These are phyloP conservation scores for Cinnamomum chago DNA, from an alignment of 164 flowering plant species.

Conservation along the genomic window DNA sequence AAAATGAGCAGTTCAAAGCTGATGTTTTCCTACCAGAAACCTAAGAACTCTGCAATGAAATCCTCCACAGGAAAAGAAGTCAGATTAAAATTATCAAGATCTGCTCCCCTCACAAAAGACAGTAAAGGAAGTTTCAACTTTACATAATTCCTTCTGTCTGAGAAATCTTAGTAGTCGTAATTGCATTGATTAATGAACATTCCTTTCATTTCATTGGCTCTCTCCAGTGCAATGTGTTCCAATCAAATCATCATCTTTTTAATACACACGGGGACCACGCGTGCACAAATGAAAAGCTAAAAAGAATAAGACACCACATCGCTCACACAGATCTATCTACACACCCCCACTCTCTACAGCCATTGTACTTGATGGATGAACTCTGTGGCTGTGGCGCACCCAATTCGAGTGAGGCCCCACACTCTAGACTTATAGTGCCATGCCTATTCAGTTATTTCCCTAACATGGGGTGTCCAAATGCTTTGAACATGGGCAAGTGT, in stretches of 20 bases:
- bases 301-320: too few species aligned
- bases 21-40: too few species aligned
- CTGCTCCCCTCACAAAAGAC: background rate
- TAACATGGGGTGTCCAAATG: background rate
- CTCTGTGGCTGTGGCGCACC: constrained; percentile 6
- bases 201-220: background rate
- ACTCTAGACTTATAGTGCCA: background rate
- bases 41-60: too few species aligned
- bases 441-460: background rate
- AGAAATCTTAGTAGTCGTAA: background rate
- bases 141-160: background rate
- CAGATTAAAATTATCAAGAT: too few species aligned
- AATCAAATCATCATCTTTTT: background rate
- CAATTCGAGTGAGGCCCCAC: background rate
- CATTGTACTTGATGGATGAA: background rate
- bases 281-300: too few species aligned
- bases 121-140: background rate
- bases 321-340: background rate
- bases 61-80: too few species aligned
- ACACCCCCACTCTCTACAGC: background rate
- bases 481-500: background rate
- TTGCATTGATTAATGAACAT: background rate
- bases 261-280: background rate
- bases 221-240: background rate
- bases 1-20: too few species aligned